Percentiles rank a stretch among this genome's conserved stretches.
These are phyloP conservation scores for Nicotiana noctiflora DNA, from an alignment of 257 asterid species.

Conservation along the genomic window DNA sequence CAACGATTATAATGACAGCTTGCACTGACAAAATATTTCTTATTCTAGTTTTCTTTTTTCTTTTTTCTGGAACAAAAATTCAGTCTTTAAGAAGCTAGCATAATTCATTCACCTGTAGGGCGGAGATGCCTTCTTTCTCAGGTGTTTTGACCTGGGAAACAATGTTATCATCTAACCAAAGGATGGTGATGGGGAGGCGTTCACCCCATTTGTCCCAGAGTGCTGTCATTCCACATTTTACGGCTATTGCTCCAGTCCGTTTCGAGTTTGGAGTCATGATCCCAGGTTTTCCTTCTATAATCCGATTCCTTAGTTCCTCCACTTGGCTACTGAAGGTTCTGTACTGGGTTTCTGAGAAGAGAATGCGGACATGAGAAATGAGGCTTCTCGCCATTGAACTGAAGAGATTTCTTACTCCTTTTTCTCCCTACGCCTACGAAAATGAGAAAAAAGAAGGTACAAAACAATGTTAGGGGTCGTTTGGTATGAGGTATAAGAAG, in stretches of 20 bases:
- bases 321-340: constrained; percentile 31
- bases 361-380: constrained; percentile 39
- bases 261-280: constrained; percentile 53
- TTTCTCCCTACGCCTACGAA: no score
- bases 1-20: no score
- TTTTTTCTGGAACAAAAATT: background rate
- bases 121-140: constrained; percentile 63
- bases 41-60: background rate
- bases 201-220: constrained; percentile 98
- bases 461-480: no score
- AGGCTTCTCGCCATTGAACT: constrained; percentile 52
- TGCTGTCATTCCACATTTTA: constrained; percentile 97
- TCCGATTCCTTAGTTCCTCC: constrained; percentile 16
- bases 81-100: background rate
- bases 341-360: constrained; percentile 21
- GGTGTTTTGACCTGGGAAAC: constrained; percentile 86
- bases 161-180: constrained; percentile 84
- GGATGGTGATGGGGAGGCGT: constrained; percentile 66
- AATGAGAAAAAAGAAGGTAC: no score
- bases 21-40: background rate
- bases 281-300: constrained; percentile 44
- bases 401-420: no score
- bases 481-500: no score
- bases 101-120: constrained; percentile 51
- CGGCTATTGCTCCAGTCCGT: constrained; percentile 78